Evolutionary conservation across 306 rosid species (phyloP).

Genomic region (Sechiopsis laciniata): DNA sequence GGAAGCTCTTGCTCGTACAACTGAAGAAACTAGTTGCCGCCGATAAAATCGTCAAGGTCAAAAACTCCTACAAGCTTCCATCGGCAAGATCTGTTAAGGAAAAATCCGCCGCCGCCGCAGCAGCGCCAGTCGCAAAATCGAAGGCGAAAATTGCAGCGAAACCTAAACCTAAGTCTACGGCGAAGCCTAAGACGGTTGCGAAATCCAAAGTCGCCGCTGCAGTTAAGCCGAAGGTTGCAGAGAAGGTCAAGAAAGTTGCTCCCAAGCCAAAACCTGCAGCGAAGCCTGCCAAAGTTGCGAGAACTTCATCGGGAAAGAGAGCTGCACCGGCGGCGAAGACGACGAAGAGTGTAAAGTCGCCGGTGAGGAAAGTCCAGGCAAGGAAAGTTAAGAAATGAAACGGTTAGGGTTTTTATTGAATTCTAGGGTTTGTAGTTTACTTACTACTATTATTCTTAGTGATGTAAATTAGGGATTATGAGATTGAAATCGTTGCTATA

Average conservation of each 20-base stretch:
- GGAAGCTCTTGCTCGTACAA: conserved; percentile 52
- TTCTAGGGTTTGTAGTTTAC: conserved; percentile 18
- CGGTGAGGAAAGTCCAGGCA: conserved; percentile 34
- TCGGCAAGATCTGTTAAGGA: conserved; percentile 13
- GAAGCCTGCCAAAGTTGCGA: background rate
- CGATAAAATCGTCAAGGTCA: conserved; percentile 69
- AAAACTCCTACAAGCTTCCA: conserved; percentile 63
- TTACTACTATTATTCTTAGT: background rate
- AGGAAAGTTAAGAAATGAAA: conserved; percentile 36
- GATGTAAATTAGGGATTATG: conserved; percentile 15
- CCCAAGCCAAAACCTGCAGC: conserved; percentile 22
- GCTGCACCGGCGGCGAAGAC: conserved; percentile 16
- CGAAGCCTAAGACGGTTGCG: background rate
- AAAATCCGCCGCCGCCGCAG: background rate
- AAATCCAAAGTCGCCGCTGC: no score
- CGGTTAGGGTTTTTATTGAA: background rate
- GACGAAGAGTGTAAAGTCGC: conserved; percentile 26
- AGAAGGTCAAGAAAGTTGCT: conserved; percentile 13
- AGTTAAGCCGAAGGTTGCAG: no score
- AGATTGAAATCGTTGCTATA: background rate
- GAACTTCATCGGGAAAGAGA: conserved; percentile 24
- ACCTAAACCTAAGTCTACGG: background rate
- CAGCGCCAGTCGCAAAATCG: conserved; percentile 23
- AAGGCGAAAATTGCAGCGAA: conserved; percentile 5
- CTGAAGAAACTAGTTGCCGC: conserved; percentile 64